Base-by-base conservation (phyloP, 352 stramenopile genomes). In the Pythium sukuiense region DNA sequence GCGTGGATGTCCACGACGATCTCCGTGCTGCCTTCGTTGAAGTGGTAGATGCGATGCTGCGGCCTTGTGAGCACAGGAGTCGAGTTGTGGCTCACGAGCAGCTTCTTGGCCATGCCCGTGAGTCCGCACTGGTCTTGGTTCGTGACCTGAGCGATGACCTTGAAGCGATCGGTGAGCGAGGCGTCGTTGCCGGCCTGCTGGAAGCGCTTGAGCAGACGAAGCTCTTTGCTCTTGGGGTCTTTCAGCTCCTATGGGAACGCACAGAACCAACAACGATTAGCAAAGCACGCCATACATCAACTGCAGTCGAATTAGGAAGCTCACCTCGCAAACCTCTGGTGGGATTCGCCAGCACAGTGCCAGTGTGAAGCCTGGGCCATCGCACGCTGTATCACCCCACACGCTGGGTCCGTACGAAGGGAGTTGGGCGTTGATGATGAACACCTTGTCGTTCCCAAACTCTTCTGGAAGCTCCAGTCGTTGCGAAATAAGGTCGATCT, bases 311-410 rank as follows among this genome's bases (percentile, higher is more conserved):
- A 49, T 24, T 11, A 61, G 49, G 33, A 2, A 18, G 52, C 41
- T 58, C 32, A 89, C 83, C 76, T 90, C 79, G 52, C 74, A 72
- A 39, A 95, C 67, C 7, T 68, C 65, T 20, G 81, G 76, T 6
- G 86, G 86, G 49, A 95, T 95, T 45, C 78, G 84, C 86, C 86
- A 95, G 72, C 90, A 95, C 26, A 95, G 64, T 30, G 89, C 79
- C 11, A 95, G 72, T 45, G 77, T 93, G 71, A 84, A 91, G 1
- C 86, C 86, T 53, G 84, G 81, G 0, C 84, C 86, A 66, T 95
- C 79, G 62, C 77, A 82, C 0, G 61, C 80, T 6, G 70, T 67
- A 50, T 90, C 83, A 9, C 81, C 80, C 82, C 85, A 95, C 13
- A 95, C 67, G 29, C 80, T 93, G 50, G 86, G 86, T 14, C 74